Base-by-base conservation (phyloP, 2,329 filamentous ascomycete species). In the Talaromyces rugulosus region DNA sequence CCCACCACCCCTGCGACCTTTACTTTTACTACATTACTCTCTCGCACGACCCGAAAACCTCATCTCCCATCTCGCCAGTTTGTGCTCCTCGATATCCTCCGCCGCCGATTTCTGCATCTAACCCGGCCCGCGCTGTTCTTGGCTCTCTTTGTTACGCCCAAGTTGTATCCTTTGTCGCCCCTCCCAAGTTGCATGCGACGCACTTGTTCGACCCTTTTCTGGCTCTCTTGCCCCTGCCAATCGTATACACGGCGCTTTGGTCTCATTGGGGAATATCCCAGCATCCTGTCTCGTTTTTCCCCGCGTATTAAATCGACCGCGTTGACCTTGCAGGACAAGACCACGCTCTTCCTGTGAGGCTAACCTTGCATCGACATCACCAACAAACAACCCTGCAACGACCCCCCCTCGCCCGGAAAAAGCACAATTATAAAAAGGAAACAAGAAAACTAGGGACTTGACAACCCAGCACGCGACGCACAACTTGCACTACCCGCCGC, bases 261-360 rank as follows among this genome's bases (percentile, higher is more conserved):
- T 30, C 28, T 28, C 30, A 12, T 8, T 5, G 5, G 14, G 5
- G 36, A 40, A 40, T 5, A n/a, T 23, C 23, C 16, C 36, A 5
- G 6, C 14, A 16, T 16, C 12, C 34, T 23, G 23, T 23, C 42
- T 31, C 27, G 28, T 28, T 23, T 31, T n/a, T 2, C 52, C 42
- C 51, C 56, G 61, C 57, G 56, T 62, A 31, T 59, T 57, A 50
- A 62, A 51, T 56, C 27, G 44, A 59, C 54, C 56, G 61, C 58
- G 61, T 52, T 18, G 51, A 56, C 44, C 60, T 62, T 62, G 60
- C 60, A 59, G 56, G 60, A 58, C 50, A 53, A 31, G 50, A 31
- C 50, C 42, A 47, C 42, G 42, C 42, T 27, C 27, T 36, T 44
- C 16, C 40, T 14, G 40, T 18, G 40, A 44, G 40, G 40, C 40